A percentile compares a stretch with the other conserved stretches of the same genome.
Evolutionary conservation across 345 rosid genomes (phyloP).

Genomic region (Salix caprea): DNA sequence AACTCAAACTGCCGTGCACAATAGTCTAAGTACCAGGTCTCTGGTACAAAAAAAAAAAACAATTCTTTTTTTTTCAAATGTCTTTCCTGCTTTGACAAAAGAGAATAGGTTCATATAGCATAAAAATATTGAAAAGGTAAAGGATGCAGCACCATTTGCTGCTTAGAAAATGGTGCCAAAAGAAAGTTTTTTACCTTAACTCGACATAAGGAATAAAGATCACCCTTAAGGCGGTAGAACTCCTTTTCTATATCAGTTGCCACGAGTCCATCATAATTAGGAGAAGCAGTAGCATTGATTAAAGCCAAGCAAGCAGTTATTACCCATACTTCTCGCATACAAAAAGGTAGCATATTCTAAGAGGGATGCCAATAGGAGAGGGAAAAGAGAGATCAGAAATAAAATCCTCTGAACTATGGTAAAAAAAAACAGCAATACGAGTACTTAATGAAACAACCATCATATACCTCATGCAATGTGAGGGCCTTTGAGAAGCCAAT

Average conservation of each 20-base stretch:
- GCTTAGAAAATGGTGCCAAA: not conserved
- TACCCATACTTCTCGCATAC: slow-evolving; percentile 92
- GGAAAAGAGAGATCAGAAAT: slow-evolving; percentile 19
- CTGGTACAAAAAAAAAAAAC: no score
- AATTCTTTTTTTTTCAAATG: not conserved
- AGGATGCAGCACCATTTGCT: not conserved
- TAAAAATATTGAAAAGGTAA: not conserved
- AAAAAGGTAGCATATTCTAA: slow-evolving; percentile 66
- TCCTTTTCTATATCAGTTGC: slow-evolving; percentile 84
- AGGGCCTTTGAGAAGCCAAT: slow-evolving; percentile 77
- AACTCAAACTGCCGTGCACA: not conserved
- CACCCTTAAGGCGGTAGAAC: slow-evolving; percentile 86
- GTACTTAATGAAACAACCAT: not conserved
- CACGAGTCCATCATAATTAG: slow-evolving; percentile 54
- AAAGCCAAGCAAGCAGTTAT: slow-evolving; percentile 81
- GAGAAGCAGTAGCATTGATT: slow-evolving; percentile 64
- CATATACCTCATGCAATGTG: slow-evolving; percentile 66
- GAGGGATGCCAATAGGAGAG: slow-evolving; percentile 21
- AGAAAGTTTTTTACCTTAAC: slow-evolving; percentile 54
- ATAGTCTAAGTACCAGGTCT: not conserved
- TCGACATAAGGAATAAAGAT: slow-evolving; percentile 89
- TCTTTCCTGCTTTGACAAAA: not conserved
- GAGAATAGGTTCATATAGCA: no score
- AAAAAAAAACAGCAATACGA: not conserved
- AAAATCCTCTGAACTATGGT: not conserved